Base-by-base conservation (phyloP, 352 stramenopile genomes). In the Globisporangium parvum region DNA sequence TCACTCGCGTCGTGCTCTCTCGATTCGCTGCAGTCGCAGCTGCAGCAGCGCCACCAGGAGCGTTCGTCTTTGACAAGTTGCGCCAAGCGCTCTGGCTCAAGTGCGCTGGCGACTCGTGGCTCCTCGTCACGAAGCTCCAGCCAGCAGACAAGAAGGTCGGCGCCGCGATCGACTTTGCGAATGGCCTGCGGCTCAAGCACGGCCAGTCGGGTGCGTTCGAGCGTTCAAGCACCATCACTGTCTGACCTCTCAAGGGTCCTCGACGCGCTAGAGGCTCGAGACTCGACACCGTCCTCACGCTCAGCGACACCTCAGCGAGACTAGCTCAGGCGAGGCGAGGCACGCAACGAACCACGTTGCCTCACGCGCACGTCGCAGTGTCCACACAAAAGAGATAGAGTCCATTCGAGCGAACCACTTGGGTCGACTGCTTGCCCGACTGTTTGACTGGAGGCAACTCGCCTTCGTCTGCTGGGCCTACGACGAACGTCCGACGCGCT, bases 1-100 rank as follows among this genome's bases (percentile, higher is more conserved):
- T 31, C 26, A 6, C 26, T 6, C 26, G 6, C 26, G 26, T 31
- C 26, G 26, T 31, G 6, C 14, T 42, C 4, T n/a, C 17, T 45
- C 14, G 11, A 14, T n/a, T 20, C 39, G 39, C 18, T 45, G 39
- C 10, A 20, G 18, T 18, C 39, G 39, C 39, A 44, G 14, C 39
- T 9, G 40, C 39, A 28, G 23, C 24, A 15, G 39, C 20, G 42
- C 15, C 45, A 60, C 28, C 49, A 6, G 84, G 84, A 1, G 59
- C 60, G 0, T 94, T 88, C 57, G 82, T 91, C 70, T 91, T 85
- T 23, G 84, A 94, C 53, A 92, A 90, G 60, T 66, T 68, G 47
- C 70, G 68, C 8, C 67, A 91, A 23, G 80, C 64, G 45, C 60
- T 94, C 10, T 92, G 81, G 81, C 59, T 94, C 47, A 77, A 78